These are phyloP conservation scores for Craspedostauros australis DNA, from an alignment of 108 stramenopile species.

Conservation along the genomic window DNA sequence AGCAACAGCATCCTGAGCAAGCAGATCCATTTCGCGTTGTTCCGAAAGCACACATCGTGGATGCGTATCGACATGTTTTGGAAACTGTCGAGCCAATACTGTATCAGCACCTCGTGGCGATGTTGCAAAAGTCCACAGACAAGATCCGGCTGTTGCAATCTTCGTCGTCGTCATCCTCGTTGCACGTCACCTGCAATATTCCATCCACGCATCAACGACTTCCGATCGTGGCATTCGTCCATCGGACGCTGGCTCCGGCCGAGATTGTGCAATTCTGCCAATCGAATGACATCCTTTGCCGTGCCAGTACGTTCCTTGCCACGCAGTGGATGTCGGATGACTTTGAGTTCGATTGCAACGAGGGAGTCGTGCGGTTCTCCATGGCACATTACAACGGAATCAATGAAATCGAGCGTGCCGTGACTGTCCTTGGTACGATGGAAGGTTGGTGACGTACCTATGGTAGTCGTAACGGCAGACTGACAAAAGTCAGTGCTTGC, in stretches of 20 bases:
- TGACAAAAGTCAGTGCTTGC: no score
- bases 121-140: background rate
- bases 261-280: conserved; percentile 47
- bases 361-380: conserved; percentile 65
- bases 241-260: conserved; percentile 29
- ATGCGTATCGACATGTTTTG: conserved; percentile 9
- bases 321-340: conserved; percentile 31
- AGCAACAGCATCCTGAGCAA: no score
- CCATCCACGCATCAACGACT: no score
- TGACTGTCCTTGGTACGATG: conserved; percentile 41
- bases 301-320: conserved; percentile 59
- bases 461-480: no score
- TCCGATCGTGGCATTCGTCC: conserved; percentile 59
- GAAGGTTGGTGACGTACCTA: conserved; percentile 77
- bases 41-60: conserved; percentile 16
- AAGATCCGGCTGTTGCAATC: background rate
- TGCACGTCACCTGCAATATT: no score
- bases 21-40: no score
- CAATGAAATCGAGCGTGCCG: conserved; percentile 44
- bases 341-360: conserved; percentile 20
- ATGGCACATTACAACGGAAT: conserved; percentile 72
- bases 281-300: conserved; percentile 43
- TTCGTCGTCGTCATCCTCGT: no score
- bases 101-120: background rate
- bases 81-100: background rate